These are phyloP conservation scores for Rachicladosporium sp. DNA, from an alignment of 2,329 filamentous ascomycete genomes.

Conservation along the genomic window DNA sequence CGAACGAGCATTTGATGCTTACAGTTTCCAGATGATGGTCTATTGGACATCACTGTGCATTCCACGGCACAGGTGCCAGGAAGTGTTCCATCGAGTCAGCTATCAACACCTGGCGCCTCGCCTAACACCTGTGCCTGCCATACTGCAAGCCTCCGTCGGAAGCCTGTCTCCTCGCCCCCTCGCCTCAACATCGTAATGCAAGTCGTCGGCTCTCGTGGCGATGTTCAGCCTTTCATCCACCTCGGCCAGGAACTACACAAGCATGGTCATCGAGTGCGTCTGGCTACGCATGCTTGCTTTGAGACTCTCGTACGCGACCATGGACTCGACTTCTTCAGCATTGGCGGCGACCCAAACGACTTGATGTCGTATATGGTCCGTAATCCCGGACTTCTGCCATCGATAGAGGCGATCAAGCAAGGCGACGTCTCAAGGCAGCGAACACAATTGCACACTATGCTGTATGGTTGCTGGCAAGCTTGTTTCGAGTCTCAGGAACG, in stretches of 20 bases:
- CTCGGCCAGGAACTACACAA: constrained; percentile 53
- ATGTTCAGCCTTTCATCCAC: constrained; percentile 67
- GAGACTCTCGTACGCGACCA: constrained; percentile 55
- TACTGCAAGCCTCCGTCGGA: no score
- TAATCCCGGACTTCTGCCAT: constrained; percentile 21
- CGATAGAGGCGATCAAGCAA: constrained; percentile 12
- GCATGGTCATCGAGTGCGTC: constrained; percentile 58
- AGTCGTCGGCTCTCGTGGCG: constrained; percentile 61
- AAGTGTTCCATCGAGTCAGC: no score
- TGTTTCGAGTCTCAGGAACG: constrained; percentile 15
- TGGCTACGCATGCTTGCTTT: constrained; percentile 62
- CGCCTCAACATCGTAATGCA: constrained; percentile 58
- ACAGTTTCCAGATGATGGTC: no score
- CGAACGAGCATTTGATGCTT: background rate
- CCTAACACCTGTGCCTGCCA: no score
- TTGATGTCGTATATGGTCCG: constrained; percentile 44
- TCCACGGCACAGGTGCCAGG: no score
- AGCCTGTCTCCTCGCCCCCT: background rate
- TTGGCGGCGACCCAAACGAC: constrained; percentile 63
- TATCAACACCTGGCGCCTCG: no score
- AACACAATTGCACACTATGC: constrained; percentile 13
- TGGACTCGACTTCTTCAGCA: constrained; percentile 62
- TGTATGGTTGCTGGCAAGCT: constrained; percentile 18
- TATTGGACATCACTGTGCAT: no score
- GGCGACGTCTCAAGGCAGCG: constrained; percentile 15